Conservation (phyloP, 306 rosid species). For the Styphnolobium japonicum region DNA sequence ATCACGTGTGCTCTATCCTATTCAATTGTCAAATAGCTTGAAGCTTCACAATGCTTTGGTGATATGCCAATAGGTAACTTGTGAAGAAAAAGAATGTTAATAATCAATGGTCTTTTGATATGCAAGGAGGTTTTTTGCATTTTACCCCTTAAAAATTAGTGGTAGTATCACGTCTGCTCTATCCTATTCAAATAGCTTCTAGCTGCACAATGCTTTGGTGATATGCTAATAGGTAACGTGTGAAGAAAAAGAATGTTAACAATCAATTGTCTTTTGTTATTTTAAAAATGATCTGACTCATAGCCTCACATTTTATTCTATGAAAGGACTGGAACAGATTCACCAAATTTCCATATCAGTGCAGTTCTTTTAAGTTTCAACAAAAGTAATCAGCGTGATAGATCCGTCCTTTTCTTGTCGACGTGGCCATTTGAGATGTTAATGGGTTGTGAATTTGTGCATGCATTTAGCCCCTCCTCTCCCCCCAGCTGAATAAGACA, state of each 20-base stretch:
- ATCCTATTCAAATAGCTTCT: not conserved
- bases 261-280: not conserved
- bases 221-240: not conserved
- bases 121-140: no score
- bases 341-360: not conserved
- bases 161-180: not conserved
- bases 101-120: no score
- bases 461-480: not conserved
- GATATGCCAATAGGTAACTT: no score
- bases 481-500: not conserved
- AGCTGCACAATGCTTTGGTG: not conserved
- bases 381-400: not conserved
- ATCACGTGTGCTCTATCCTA: not conserved
- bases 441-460: not conserved
- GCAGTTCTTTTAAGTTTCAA: not conserved
- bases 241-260: not conserved
- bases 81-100: no score
- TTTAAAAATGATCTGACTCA: not conserved
- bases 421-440: not conserved
- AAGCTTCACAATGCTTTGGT: not conserved
- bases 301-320: not conserved
- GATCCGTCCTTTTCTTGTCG: not conserved
- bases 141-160: no score
- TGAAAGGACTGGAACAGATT: not conserved
- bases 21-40: not conserved